Conservation (phyloP, 2,329 filamentous ascomycete species). For the Aspergillus sp. region DNA sequence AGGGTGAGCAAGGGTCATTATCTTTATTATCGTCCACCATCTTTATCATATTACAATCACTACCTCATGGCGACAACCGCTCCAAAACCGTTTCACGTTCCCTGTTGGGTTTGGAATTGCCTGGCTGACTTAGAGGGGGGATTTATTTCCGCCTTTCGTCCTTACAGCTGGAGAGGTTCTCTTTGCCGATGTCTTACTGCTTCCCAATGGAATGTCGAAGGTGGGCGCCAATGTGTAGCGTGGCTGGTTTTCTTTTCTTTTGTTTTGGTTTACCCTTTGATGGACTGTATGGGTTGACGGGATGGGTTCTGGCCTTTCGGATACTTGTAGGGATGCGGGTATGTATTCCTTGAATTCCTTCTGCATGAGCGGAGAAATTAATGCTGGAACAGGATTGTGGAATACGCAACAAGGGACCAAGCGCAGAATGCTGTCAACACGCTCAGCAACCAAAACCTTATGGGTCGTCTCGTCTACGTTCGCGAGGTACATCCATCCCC, state of each 20-base stretch:
- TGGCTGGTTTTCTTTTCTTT: conserved; percentile 71
- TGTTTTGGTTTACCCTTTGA: conserved; percentile 53
- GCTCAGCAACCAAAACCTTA: conserved; percentile 97
- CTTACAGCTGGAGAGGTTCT: conserved; percentile 89
- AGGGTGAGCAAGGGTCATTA: conserved; percentile 60
- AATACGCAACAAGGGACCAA: conserved; percentile 99
- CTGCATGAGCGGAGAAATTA: conserved; percentile 1
- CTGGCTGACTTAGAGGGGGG: conserved; percentile 25
- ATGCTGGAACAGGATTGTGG: conserved; percentile 74
- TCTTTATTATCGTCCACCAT: neutral
- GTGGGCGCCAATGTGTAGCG: conserved; percentile 91
- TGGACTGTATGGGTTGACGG: conserved; percentile 98
- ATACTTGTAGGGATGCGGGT: conserved; percentile 99
- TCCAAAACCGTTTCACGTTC: neutral
- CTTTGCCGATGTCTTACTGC: conserved; percentile 97
- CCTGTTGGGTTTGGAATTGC: conserved; percentile 6
- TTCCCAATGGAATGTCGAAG: conserved; percentile 99
- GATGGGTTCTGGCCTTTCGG: conserved; percentile 80
- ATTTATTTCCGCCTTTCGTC: conserved; percentile 11
- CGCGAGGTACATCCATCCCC: conserved; percentile 62
- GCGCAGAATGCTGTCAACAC: conserved; percentile 94
- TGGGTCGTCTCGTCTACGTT: conserved; percentile 97
- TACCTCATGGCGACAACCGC: conserved; percentile 6
- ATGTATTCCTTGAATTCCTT: conserved; percentile 43
- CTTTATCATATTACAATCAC: neutral